Evolutionary conservation across 352 stramenopile species (phyloP), one percentile per base, ranked within the genome.

Genomic region (Aphanomyces euteiches): DNA sequence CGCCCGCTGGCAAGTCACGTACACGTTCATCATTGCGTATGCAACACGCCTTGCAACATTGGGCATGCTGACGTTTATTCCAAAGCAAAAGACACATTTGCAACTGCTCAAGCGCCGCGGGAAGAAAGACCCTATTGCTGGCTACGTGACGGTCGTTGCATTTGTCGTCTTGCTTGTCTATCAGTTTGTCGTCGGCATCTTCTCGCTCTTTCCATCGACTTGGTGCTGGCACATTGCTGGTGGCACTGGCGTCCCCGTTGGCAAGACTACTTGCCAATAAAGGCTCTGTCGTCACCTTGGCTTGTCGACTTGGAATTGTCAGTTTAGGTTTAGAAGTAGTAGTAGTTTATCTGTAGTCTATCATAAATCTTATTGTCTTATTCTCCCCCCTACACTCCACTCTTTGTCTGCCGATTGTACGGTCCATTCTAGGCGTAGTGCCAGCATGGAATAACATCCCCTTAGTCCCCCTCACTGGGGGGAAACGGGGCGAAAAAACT

Each of bases 1-100:
- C 36, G 72, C 75, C n/a, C 74, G 77, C 37, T 72, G 45, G 36
- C 56, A 82, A 48, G 78, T 80, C 59, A 80, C 79, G 17, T 84
- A 84, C 66, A 79, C 77, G 0, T 89, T 87, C 56, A 45, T 86
- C 47, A 87, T 90, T 71, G 79, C 81, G 45, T 90, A 87, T 63
- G 73, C 66, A 1, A 73, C 78, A 74, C 85, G 88, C 36, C 67
- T 89, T 19, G 41, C 75, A 12, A 82, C 79, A 1, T 37, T 84
- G 13, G 56, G 79, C 1, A 89, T 86, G 19, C 66, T 90, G 19
- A 37, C 81, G 3, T 76, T 77, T 60, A 58, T 89, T 1, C 78
- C 82, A 8, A 76, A 73, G 3, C 82, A 91, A 48, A 90, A 91
- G 72, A 54, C 75, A 4, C 73, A 91, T 34, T 69, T 78, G 1